phyloP scores from a whole-genome alignment of 495 filamentous ascomycete genomes.

The Daldinia bambusicola region DNA sequence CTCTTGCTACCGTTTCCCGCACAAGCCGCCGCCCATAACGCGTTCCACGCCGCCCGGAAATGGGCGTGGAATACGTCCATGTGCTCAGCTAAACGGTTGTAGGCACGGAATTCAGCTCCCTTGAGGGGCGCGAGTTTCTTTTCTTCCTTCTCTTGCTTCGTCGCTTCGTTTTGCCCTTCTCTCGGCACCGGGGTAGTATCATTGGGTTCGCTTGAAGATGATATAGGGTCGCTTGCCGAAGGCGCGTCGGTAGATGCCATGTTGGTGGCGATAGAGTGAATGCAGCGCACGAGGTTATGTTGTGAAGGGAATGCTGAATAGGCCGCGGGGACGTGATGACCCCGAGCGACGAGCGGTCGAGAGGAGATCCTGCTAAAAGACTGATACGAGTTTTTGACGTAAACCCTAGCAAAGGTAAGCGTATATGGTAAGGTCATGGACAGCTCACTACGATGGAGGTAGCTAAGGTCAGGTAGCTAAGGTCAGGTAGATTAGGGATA shows the following conservation, averaged over 20 bases:
- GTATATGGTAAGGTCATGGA: slow-evolving; percentile 26
- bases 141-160: slow-evolving; percentile 17
- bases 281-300: not conserved
- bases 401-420: slow-evolving; percentile 14
- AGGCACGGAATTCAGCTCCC: slow-evolving; percentile 61
- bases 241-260: slow-evolving; percentile 29
- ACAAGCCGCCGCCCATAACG: slow-evolving; percentile 69
- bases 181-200: not conserved
- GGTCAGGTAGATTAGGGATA: not conserved
- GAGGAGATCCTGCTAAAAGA: not conserved
- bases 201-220: slow-evolving; percentile 2
- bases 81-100: slow-evolving; percentile 77
- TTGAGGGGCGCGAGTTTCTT: slow-evolving; percentile 31
- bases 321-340: not conserved
- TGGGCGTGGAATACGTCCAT: slow-evolving; percentile 87
- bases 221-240: slow-evolving; percentile 7
- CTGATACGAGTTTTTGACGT: slow-evolving; percentile 6
- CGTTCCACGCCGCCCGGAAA: slow-evolving; percentile 78
- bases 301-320: not conserved
- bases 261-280: slow-evolving; percentile 8
- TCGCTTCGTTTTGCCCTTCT: slow-evolving; percentile 1
- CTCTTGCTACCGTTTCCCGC: slow-evolving; percentile 59
- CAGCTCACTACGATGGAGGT: too few relatives aligned
- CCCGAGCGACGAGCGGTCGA: not conserved
- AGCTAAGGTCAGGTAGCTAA: not conserved